These are phyloP conservation scores for Salmacisia buchloeana DNA, from an alignment of 1,284 basidiomycete species.

Conservation along the genomic window DNA sequence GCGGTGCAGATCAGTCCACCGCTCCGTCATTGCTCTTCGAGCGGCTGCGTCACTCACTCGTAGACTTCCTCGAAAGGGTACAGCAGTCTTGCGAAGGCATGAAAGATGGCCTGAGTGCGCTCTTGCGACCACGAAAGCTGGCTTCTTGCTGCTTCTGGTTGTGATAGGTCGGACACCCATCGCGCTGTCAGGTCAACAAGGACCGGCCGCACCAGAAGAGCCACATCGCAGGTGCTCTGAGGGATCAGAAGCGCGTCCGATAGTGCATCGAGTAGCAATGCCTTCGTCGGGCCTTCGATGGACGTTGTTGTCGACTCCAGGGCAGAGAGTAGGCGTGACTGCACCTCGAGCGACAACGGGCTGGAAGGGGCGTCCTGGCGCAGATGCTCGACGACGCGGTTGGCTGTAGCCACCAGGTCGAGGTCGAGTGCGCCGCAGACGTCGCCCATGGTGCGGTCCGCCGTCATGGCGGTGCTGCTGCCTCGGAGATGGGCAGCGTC, in stretches of 20 bases:
- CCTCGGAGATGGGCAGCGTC: too few species aligned
- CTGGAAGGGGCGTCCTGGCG: too few species aligned
- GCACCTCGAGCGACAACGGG: too few species aligned
- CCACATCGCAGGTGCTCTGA: conserved; percentile 29
- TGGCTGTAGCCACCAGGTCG: neutral
- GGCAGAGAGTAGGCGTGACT: neutral
- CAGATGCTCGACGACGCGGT: neutral
- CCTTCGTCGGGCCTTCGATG: neutral
- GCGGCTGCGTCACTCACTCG: conserved; percentile 40
- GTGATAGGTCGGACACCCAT: conserved; percentile 25
- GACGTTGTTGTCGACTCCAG: neutral
- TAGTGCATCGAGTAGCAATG: conserved; percentile 37
- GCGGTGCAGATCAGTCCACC: neutral
- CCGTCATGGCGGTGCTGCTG: neutral
- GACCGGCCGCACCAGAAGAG: conserved; percentile 40
- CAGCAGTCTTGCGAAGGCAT: conserved; percentile 33
- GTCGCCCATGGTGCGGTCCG: neutral
- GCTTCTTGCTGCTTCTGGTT: conserved; percentile 7
- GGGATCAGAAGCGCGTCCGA: conserved; percentile 40
- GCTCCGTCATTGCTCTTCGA: too few species aligned
- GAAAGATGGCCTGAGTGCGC: conserved; percentile 22
- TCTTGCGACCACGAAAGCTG: conserved; percentile 8
- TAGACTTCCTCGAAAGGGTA: conserved; percentile 37
- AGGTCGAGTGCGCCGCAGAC: neutral
- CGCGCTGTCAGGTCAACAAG: conserved; percentile 42